Base-by-base conservation (phyloP, 1,139 yeast genomes). In the Scheffersomyces segobiensis region DNA sequence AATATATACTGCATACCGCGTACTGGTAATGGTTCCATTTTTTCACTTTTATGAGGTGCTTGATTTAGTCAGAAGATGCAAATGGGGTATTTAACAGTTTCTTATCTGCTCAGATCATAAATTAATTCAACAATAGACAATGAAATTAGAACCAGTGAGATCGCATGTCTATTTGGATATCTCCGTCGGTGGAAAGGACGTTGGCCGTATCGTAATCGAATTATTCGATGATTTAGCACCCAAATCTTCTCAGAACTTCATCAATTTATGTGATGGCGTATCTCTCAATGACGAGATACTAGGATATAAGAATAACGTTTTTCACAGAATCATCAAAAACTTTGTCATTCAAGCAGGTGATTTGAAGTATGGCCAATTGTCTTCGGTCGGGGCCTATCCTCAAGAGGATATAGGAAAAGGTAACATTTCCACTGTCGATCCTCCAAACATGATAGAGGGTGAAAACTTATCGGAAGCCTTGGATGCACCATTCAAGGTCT, bases 261-360 rank as follows among this genome's bases (percentile, higher is more conserved):
- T 78, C 3, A 70, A 71, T 24, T 68, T 87, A 20, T 82, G 87
- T 63, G 65, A 67, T 50, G 78, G 80, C 7, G 39, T 62, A 68
- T 8, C 64, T 73, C 39, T 61, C 73, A n/a, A 72, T 22, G 71
- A 69, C 26, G 60, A 48, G 18, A 48, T n/a, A 5, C 17, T 48
- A 12, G 54, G 57, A 26, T 86, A 80, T 63, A 75, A 80, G 60
- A 72, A 78, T 42, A 84, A 82, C 52, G 74, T 72, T 32, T 87
- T 92, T 71, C 92, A 89, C 65, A 77, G 95, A 57, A 86, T 90
- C 0, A 81, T 91, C 52, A 89, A 87, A 62, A 92, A 89, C 69
- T 92, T 90, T 67, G 83, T 91, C 73, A 75, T 91, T n/a, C 97
- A 91, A 68, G 89, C 88, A 4, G 97, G 97, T 49, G 95, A 89